These are phyloP conservation scores for Saturnispora galanensis DNA, from an alignment of 805 yeast species.

Conservation along the genomic window DNA sequence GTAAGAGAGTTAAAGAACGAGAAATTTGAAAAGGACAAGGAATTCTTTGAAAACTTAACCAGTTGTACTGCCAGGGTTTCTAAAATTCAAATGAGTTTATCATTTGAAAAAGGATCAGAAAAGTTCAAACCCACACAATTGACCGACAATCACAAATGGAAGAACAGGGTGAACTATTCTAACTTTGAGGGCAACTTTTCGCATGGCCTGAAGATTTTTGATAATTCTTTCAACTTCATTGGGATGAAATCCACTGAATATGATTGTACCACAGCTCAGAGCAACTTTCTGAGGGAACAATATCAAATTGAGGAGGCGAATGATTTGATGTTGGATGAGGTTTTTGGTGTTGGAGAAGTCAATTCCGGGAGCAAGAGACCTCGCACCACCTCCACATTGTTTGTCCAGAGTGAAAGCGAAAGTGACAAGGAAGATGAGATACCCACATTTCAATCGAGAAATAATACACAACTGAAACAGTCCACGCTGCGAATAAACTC, in stretches of 20 bases:
- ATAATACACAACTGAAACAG: no score
- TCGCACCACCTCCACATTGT: neutral
- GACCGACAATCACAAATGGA: constrained; percentile 13
- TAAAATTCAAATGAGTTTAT: constrained; percentile 10
- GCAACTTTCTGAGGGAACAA: constrained; percentile 7
- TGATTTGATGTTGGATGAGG: constrained; percentile 2
- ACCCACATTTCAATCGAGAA: neutral
- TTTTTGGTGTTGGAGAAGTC: constrained; percentile 3
- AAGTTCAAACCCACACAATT: neutral
- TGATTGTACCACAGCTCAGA: constrained; percentile 10
- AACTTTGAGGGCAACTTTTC: constrained; percentile 11
- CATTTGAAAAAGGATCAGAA: neutral
- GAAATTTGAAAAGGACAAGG: constrained; percentile 4
- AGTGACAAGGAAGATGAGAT: constrained; percentile 5
- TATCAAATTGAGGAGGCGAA: constrained; percentile 10
- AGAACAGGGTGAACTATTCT: constrained; percentile 14
- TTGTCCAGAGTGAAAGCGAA: constrained; percentile 11
- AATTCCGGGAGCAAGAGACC: neutral
- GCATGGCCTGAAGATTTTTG: constrained; percentile 12
- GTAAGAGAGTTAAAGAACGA: constrained; percentile 13
- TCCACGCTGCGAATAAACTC: no score
- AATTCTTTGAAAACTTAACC: neutral
- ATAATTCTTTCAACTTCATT: constrained; percentile 15
- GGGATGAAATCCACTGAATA: constrained; percentile 13
- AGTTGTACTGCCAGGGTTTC: constrained; percentile 7